Conservation (phyloP, 345 rosid genomes). For the Melastoma malabathricum region DNA sequence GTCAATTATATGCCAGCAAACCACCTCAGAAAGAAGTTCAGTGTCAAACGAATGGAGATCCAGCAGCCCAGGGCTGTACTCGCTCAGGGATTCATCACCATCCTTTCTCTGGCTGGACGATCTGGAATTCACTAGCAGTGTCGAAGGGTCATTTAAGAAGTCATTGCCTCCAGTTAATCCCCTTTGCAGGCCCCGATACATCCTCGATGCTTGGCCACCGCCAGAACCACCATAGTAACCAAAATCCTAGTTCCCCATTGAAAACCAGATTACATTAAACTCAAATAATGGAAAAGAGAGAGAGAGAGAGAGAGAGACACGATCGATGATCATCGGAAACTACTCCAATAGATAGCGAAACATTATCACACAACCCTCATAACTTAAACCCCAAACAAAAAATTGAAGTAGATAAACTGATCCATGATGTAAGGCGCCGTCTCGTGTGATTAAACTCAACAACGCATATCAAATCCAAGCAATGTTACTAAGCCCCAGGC, state of each 20-base stretch:
- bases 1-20: not conserved
- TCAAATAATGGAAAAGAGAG: no score
- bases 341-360: no score
- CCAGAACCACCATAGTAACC: slow-evolving; percentile 50
- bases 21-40: slow-evolving; percentile 92
- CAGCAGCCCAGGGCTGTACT: slow-evolving; percentile 89
- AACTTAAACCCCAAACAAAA: no score
- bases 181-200: slow-evolving; percentile 52
- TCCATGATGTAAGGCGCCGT: no score
- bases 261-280: not conserved
- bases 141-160: slow-evolving; percentile 52
- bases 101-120: slow-evolving; percentile 48
- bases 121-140: slow-evolving; percentile 63
- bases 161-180: slow-evolving; percentile 53
- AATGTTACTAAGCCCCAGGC: no score
- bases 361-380: no score
- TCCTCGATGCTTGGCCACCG: slow-evolving; percentile 53
- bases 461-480: no score
- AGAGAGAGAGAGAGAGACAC: no score
- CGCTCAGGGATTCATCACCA: slow-evolving; percentile 52
- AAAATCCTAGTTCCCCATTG: slow-evolving; percentile 43
- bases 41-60: slow-evolving; percentile 97
- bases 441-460: no score
- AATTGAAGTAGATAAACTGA: no score
- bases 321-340: no score